Conservation (phyloP, 345 rosid species). For the Citrus medica region DNA sequence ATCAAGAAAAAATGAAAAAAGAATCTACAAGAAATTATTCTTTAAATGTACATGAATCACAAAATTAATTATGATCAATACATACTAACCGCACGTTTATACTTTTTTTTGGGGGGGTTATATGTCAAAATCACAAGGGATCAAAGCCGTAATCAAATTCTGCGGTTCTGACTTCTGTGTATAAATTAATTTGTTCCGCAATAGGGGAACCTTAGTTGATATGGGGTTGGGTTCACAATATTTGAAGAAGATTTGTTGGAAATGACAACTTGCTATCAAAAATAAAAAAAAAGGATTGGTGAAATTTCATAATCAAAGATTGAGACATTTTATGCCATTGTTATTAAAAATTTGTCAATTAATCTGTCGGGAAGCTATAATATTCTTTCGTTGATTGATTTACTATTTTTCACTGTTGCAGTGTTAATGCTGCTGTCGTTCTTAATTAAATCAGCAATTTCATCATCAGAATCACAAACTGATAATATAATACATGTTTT, state of each 20-base stretch:
- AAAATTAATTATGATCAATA: not conserved
- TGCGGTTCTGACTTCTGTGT: not conserved
- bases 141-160: not conserved
- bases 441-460: not conserved
- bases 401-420: not conserved
- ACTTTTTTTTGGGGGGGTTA: no score
- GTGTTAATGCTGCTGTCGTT: not conserved
- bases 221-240: not conserved
- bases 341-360: not conserved
- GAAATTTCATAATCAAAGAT: not conserved
- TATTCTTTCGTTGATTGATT: not conserved
- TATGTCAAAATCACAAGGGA: not conserved
- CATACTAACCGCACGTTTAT: no score
- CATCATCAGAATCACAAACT: not conserved
- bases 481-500: not conserved
- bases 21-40: not conserved
- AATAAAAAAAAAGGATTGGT: not conserved
- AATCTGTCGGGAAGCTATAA: not conserved
- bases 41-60: not conserved
- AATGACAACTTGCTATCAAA: not conserved
- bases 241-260: not conserved
- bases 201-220: not conserved
- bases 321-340: not conserved
- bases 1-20: not conserved
- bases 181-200: not conserved